Evolutionary conservation across 192 early-diverging fungal species (phyloP).

Genomic region (Glomus cerebriforme): DNA sequence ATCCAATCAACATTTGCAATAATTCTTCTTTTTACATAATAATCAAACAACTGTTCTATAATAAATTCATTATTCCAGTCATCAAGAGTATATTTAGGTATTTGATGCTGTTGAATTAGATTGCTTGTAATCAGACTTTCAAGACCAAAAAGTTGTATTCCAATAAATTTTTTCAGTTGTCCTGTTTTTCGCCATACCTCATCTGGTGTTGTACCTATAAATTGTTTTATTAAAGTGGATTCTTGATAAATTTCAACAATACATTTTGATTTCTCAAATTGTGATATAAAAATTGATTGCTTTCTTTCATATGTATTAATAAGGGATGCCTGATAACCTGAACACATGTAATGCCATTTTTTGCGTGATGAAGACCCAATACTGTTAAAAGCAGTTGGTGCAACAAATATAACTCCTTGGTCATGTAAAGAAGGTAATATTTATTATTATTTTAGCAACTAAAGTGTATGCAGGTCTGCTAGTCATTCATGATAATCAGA

Average conservation of each 20-base stretch:
- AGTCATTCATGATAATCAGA: too few relatives aligned
- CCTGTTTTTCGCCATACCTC: not conserved
- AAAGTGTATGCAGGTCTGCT: too few relatives aligned
- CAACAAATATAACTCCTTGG: conserved; percentile 3
- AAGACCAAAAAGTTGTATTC: not conserved
- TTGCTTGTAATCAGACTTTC: not conserved
- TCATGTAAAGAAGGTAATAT: not conserved
- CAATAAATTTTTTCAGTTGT: not conserved
- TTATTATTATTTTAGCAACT: too few relatives aligned
- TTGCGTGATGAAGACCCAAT: not conserved
- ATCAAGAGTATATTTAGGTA: too few relatives aligned
- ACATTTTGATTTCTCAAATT: too few relatives aligned
- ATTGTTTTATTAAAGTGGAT: not conserved
- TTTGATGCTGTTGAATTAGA: not conserved
- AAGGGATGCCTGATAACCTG: not conserved
- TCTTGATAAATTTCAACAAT: conserved; percentile 11
- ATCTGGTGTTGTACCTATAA: not conserved
- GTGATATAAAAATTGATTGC: conserved; percentile 1
- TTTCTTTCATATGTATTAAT: conserved; percentile 1
- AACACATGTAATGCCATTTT: not conserved
- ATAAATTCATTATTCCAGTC: not conserved
- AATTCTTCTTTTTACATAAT: too few relatives aligned
- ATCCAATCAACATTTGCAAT: too few relatives aligned
- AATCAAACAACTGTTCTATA: too few relatives aligned
- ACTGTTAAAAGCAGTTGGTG: not conserved